Conservation (phyloP, 2,329 filamentous ascomycete species). For the Cyclaneusma minus region DNA sequence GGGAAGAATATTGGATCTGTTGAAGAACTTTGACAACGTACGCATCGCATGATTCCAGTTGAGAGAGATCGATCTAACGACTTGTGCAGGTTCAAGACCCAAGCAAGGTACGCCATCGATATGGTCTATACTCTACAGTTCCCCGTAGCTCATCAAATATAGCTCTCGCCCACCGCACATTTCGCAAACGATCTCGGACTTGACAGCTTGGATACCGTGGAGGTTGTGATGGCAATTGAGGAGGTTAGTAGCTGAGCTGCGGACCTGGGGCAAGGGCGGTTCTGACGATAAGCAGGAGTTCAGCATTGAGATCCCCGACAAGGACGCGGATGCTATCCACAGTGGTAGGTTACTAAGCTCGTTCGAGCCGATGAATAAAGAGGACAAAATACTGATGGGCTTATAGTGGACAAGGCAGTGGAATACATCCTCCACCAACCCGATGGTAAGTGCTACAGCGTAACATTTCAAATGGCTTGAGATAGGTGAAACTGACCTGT, state of each 20-base stretch:
- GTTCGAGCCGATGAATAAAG: not conserved
- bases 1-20: conserved; percentile 78
- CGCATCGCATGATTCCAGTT: conserved; percentile 14
- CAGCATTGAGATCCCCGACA: conserved; percentile 69
- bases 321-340: conserved; percentile 63
- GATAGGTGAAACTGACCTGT: conserved; percentile 4
- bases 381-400: conserved; percentile 11
- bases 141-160: conserved; percentile 13
- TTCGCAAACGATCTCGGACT: conserved; percentile 95
- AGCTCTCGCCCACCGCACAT: conserved; percentile 77
- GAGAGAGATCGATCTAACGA: conserved; percentile 2
- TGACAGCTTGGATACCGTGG: conserved; percentile 94
- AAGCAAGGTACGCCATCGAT: conserved; percentile 33
- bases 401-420: conserved; percentile 57
- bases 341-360: conserved; percentile 40
- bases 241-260: conserved; percentile 42
- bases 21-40: conserved; percentile 97
- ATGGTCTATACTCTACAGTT: not conserved
- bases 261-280: conserved; percentile 2
- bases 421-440: conserved; percentile 62
- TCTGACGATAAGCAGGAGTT: conserved; percentile 30
- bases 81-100: conserved; percentile 47
- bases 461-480: conserved; percentile 4
- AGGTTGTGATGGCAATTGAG: conserved; percentile 99
- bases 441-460: conserved; percentile 39